Percentiles rank a stretch among this genome's conserved stretches.
phyloP scores from a whole-genome alignment of 106 monocot genomes.

The Apostasia ramifera region DNA sequence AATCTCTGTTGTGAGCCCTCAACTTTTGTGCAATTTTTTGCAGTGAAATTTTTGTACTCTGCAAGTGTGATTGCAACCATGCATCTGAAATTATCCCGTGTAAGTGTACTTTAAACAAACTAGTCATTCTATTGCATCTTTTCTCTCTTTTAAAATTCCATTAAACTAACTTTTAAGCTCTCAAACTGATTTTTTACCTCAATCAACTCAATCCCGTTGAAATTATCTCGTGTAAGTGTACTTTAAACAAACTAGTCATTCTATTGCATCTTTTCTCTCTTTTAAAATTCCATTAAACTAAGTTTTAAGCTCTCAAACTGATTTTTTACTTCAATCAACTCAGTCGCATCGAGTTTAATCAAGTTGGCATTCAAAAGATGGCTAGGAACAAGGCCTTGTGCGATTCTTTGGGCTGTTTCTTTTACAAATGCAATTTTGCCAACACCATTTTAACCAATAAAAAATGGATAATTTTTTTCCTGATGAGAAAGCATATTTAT shows the following conservation, averaged over 20 bases:
- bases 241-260: conserved; percentile 62
- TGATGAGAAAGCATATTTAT: conserved; percentile 26
- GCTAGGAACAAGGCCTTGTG: conserved; percentile 49
- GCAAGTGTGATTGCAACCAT: conserved; percentile 65
- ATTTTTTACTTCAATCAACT: conserved; percentile 49
- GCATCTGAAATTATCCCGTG: conserved; percentile 46
- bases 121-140: conserved; percentile 60
- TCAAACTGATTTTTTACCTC: too few relatives aligned
- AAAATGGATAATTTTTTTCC: conserved; percentile 62
- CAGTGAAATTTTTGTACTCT: conserved; percentile 63
- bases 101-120: conserved; percentile 60
- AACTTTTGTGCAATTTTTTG: too few relatives aligned
- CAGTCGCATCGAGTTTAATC: conserved; percentile 55
- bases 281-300: conserved; percentile 56
- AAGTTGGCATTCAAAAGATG: conserved; percentile 49
- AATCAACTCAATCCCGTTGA: too few relatives aligned
- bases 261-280: conserved; percentile 59
- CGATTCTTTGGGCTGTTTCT: conserved; percentile 61
- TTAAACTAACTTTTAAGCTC: too few relatives aligned
- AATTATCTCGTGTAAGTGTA: too few relatives aligned
- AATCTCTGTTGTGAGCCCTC: too few relatives aligned
- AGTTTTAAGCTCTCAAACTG: conserved; percentile 55
- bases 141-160: too few relatives aligned
- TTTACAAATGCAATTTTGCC: conserved; percentile 70
- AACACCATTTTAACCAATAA: conserved; percentile 76